phyloP scores from a whole-genome alignment of 2,329 filamentous ascomycete genomes.

The Colletotrichum sp. region DNA sequence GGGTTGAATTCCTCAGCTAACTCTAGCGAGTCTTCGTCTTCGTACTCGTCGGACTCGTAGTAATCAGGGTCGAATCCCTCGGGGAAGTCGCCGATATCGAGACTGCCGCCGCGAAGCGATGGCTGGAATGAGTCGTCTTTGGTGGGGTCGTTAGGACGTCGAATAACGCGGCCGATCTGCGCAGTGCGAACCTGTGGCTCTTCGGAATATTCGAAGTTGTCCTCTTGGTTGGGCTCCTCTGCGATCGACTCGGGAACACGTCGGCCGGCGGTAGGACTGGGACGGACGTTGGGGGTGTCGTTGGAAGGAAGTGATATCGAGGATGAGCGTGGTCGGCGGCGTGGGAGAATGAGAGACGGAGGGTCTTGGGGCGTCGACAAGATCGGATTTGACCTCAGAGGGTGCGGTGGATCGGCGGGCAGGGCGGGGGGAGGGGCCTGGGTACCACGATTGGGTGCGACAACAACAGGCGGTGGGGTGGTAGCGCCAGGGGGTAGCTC shows the following conservation, averaged over 20 bases:
- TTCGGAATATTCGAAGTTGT: slow-evolving; percentile 2
- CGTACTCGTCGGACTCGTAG: slow-evolving; percentile 15
- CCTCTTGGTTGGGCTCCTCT: background rate
- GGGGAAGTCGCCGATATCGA: slow-evolving; percentile 3
- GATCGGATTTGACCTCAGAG: slow-evolving; percentile 20
- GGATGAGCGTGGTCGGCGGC: slow-evolving; percentile 9
- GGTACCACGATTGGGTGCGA: background rate
- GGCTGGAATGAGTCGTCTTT: background rate
- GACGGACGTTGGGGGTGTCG: background rate
- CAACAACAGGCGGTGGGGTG: background rate
- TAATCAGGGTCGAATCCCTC: slow-evolving; percentile 7
- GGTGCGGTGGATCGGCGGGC: slow-evolving; percentile 14
- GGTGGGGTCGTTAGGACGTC: background rate
- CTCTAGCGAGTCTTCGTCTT: slow-evolving; percentile 4
- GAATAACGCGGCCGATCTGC: slow-evolving; percentile 1
- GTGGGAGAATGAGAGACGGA: background rate
- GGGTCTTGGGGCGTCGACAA: slow-evolving; percentile 10
- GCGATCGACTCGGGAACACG: background rate
- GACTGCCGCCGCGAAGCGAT: slow-evolving; percentile 1
- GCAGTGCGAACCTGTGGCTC: slow-evolving; percentile 9
- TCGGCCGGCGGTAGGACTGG: background rate
- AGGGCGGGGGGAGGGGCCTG: slow-evolving; percentile 12
- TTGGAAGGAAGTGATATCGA: slow-evolving; percentile 1
- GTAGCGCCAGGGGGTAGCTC: slow-evolving; percentile 8
- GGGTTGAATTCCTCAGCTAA: slow-evolving; percentile 5